Conservation (phyloP, 176 grass and related monocot species). For the maize (Zea mays) region DNA sequence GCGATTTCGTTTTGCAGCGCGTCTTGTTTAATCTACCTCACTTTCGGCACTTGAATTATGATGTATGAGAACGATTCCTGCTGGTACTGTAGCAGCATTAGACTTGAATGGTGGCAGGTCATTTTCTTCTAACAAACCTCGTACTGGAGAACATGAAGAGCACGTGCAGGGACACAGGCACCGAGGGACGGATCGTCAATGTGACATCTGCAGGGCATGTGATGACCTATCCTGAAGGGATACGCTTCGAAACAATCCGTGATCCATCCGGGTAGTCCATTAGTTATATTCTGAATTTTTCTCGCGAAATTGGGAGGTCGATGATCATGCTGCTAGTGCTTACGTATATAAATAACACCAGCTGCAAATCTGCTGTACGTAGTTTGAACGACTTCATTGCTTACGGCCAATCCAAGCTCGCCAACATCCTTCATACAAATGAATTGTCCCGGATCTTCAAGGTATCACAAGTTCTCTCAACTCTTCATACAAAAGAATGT, state of each 20-base stretch:
- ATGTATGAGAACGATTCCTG: background rate
- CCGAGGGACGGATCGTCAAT: conserved; percentile 73
- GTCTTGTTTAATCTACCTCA: background rate
- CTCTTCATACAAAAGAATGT: too few relatives aligned
- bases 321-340: too few relatives aligned
- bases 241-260: conserved; percentile 64
- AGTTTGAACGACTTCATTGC: conserved; percentile 4
- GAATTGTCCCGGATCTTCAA: conserved; percentile 64
- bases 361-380: too few relatives aligned
- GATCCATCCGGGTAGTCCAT: conserved; percentile 40
- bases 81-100: background rate
- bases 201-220: conserved; percentile 60
- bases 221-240: conserved; percentile 57
- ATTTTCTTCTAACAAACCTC: conserved; percentile 86
- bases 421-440: conserved; percentile 80
- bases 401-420: conserved; percentile 86
- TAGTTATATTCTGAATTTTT: too few relatives aligned
- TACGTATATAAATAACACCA: too few relatives aligned
- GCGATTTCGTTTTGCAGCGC: background rate
- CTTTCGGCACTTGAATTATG: background rate
- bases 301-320: too few relatives aligned
- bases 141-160: conserved; percentile 83
- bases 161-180: conserved; percentile 39
- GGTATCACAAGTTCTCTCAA: conserved; percentile 32
- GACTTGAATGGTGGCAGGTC: conserved; percentile 41